Evolutionary conservation across 2,329 filamentous ascomycete genomes (phyloP), one percentile per base, ranked within the genome.

Genomic region (Fusarium penzigii): DNA sequence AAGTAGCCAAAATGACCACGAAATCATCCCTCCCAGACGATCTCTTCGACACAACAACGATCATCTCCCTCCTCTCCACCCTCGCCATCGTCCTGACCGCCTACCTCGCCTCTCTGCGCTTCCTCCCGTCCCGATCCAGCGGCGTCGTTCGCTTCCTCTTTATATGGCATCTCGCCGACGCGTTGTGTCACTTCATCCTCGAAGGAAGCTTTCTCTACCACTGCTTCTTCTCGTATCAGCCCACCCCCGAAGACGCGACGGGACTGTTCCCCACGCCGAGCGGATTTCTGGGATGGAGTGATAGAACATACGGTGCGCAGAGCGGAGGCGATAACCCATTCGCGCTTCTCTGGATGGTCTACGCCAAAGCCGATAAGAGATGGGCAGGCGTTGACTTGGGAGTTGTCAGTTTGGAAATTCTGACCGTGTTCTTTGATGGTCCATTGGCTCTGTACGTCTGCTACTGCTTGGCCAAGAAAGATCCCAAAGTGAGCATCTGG

Each of bases 91-190:
- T 74, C 53, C 65, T 70, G 48, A 66, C 73, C 49, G 81, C 82
- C 48, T 82, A 83, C 66, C 59, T 59, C 20, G 63, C 76, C 17
- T 85, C 83, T 10, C 73, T 74, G 29, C 62, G 57, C 44, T 72
- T 74, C 17, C 74, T 83, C 17, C 69, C 86, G 5, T 67, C 73
- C 16, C 66, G 76, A 1, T 77, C 84, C 11, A 73, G 81, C 1
- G 68, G 75, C 38, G 82, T 85, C 46, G 79, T 80, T 50, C 90
- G 92, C 56, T 76, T 89, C 68, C 85, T 97, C 59, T 96, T 96
- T 80, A 83, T 95, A 74, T 97, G 93, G 93, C 92, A 97, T 76
- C 82, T 90, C 38, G 95, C 96, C 75, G 92, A 97, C 71, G 90
- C 90, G 32, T 81, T 97, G 41, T 93, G 92, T 66, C 94, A 99